phyloP scores from a whole-genome alignment of 2,329 filamentous ascomycete genomes.

The Scytalidium lignicola region DNA sequence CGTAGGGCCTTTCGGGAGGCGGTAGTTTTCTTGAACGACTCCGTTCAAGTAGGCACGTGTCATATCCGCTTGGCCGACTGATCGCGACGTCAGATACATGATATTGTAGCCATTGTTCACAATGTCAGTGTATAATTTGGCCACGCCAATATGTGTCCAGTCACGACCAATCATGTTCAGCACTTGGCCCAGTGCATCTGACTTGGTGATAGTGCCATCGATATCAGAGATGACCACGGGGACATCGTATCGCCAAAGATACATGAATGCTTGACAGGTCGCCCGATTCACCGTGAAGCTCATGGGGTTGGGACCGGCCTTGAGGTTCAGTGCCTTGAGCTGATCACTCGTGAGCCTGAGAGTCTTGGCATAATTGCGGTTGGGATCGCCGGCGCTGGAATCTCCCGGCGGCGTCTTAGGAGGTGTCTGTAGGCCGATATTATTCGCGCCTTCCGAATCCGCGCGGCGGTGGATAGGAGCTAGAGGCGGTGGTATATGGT shows the following conservation, averaged over 20 bases:
- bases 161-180: conserved; percentile 95
- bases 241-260: conserved; percentile 83
- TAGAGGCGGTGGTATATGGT: conserved; percentile 42
- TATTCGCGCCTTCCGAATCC: conserved; percentile 62
- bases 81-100: conserved; percentile 92
- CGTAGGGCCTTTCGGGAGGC: conserved; percentile 81
- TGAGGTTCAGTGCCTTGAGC: conserved; percentile 77
- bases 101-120: conserved; percentile 96
- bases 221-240: conserved; percentile 98
- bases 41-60: conserved; percentile 87
- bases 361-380: conserved; percentile 93
- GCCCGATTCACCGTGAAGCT: conserved; percentile 95
- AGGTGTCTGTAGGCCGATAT: conserved; percentile 51
- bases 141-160: conserved; percentile 95
- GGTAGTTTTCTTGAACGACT: conserved; percentile 81
- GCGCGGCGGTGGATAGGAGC: conserved; percentile 48
- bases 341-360: conserved; percentile 92
- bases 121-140: conserved; percentile 96
- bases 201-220: conserved; percentile 98
- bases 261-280: conserved; percentile 89
- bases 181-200: conserved; percentile 88
- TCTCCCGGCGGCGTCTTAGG: conserved; percentile 66
- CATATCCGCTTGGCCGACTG: conserved; percentile 86
- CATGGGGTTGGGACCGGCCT: conserved; percentile 85
- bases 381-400: conserved; percentile 59